Conservation (phyloP, 2,329 filamentous ascomycete genomes). For the Shiraia bambusicola region DNA sequence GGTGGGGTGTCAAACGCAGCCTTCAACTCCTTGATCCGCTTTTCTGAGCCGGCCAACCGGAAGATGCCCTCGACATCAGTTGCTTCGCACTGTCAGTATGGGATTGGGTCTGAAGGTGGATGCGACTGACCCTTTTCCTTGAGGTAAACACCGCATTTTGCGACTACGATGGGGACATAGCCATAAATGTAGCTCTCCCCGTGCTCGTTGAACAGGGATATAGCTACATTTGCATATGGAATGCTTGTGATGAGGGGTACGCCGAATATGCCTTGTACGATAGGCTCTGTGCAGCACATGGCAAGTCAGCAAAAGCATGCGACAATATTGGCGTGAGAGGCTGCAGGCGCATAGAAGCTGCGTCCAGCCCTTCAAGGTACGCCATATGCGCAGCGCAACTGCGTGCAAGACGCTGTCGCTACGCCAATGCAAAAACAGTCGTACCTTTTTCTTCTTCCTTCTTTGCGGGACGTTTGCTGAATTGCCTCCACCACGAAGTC, state of each 20-base stretch:
- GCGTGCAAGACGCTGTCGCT: conserved; percentile 2
- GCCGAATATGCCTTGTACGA: conserved; percentile 82
- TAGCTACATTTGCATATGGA: conserved; percentile 95
- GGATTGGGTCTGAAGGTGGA: background rate
- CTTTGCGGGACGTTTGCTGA: conserved; percentile 67
- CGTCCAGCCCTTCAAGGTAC: conserved; percentile 19
- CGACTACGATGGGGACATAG: conserved; percentile 96
- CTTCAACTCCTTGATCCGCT: conserved; percentile 96
- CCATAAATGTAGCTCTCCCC: conserved; percentile 97
- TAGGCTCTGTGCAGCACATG: conserved; percentile 33
- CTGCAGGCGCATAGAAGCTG: conserved; percentile 15
- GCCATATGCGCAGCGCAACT: conserved; percentile 7
- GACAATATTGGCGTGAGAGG: conserved; percentile 14
- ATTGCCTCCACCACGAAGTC: conserved; percentile 96
- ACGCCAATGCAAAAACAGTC: conserved; percentile 2
- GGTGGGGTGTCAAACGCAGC: conserved; percentile 83
- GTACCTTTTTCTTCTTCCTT: conserved; percentile 65
- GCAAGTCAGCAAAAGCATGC: conserved; percentile 25
- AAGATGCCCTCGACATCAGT: conserved; percentile 97
- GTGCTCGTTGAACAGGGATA: conserved; percentile 88
- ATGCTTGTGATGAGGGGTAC: conserved; percentile 92
- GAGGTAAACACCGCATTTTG: conserved; percentile 94
- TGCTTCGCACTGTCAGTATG: conserved; percentile 56
- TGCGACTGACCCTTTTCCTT: conserved; percentile 83
- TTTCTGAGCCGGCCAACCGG: conserved; percentile 91